Evolutionary conservation across 257 asterid species (phyloP), one percentile per base, ranked within the genome.

Genomic region (Ajuga chamaepitys): DNA sequence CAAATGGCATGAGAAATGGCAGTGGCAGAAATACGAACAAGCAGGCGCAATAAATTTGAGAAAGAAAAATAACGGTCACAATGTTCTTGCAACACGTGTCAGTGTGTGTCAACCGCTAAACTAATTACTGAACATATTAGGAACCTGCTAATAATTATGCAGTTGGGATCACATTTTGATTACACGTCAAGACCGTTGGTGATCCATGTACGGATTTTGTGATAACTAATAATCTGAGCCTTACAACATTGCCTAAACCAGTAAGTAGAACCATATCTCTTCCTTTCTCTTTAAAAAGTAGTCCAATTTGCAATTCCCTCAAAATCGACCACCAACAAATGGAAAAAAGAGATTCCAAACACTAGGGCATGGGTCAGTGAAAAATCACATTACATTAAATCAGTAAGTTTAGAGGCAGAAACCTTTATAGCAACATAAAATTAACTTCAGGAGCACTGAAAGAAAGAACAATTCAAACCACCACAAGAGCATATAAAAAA

Each of bases 381-480:
- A 30, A 37, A 32, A 28, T 17, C 53, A 66, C 70, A 63, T 17
- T 46, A 42, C 62, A 46, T 37, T 18, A 55, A 24, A 22, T 64
- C 60, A 54, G 55, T 4, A 42, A 45, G 34, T 40, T 56, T 52
- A 24, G 32, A 8, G 38, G 55, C 32, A 55, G 48, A 18, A 55
- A 56, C 44, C 44, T 47, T 24, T 48, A 50, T 9, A 30, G 57
- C 59, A 53, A 21, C 34, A 46, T 32, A 45, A 51, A 30, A 44
- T 62, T 17, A 62, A 53, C 63, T 45, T 13, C 58, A 56, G 38
- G 56, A 66, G 64, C 71, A 78, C 17, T 26, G 56, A 44, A 24
- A 9, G 17, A 51, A 3, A 22, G 14, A 40, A 25, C 52, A 62
- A 63, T 24, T n/a, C 32, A 64, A 48, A 56, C 26, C 28, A 51